Conservation (phyloP, 257 asterid species). For the Plantago major region DNA sequence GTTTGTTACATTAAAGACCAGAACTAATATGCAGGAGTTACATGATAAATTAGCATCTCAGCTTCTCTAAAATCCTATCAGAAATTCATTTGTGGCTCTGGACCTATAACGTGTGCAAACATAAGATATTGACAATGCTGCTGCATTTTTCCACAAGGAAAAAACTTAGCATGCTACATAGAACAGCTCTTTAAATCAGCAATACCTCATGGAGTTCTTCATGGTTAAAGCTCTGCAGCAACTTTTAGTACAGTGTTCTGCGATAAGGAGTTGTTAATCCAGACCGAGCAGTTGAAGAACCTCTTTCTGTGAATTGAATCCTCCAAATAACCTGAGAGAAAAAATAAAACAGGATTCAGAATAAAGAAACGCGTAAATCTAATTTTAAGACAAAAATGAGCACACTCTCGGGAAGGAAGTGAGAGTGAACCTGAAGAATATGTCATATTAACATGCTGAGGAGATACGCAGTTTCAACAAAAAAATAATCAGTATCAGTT, state of each 20-base stretch:
- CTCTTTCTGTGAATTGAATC: conserved; percentile 13
- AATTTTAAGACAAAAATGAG: no score
- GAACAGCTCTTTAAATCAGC: conserved; percentile 12
- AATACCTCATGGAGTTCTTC: conserved; percentile 4
- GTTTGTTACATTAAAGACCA: not conserved
- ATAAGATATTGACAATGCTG: conserved; percentile 14
- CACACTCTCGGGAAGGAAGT: no score
- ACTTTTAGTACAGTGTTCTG: conserved; percentile 3
- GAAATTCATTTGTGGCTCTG: conserved; percentile 1
- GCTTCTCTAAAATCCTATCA: not conserved
- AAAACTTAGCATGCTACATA: conserved; percentile 6
- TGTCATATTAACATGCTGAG: no score
- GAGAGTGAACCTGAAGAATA: no score
- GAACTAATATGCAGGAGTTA: conserved; percentile 2
- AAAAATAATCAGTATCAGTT: no score
- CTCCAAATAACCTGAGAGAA: conserved; percentile 21
- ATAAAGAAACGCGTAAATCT: no score
- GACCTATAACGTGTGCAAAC: not conserved
- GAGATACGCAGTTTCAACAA: no score
- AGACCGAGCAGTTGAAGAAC: conserved; percentile 15
- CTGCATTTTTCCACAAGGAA: not conserved
- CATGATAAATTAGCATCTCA: not conserved
- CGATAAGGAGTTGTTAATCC: not conserved
- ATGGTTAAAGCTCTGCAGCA: conserved; percentile 10
- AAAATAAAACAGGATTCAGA: not conserved